Evolutionary conservation across 2,329 filamentous ascomycete genomes (phyloP), one percentile per base, ranked within the genome.

Genomic region (Karstenula rhodostoma): DNA sequence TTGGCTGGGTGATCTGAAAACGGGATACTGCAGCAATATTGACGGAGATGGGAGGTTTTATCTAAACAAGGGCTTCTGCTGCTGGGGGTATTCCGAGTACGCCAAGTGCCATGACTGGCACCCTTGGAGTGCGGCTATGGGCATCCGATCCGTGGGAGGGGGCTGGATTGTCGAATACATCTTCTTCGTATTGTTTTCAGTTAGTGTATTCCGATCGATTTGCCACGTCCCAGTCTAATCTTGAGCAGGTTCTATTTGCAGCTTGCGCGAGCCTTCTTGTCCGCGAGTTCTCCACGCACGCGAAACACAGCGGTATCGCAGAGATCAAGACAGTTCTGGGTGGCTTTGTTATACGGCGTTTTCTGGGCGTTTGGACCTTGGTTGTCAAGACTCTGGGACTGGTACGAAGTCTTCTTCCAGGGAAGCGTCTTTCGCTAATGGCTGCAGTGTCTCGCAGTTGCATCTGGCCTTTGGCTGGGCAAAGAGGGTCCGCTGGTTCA

Each of bases 251-350:
- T 10, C 70, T 90, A 8, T 94, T 96, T 73, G 94, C 94, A 27
- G 83, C 88, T 40, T 87, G 85, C 59, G 93, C 95, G 10, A 92
- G 90, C 56, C 75, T 94, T 56, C 81, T 98, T 56, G 94, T 98
- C 15, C 88, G 90, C 69, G 87, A 90, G 69, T 98, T 94, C 78
- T 93, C 92, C 25, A 84, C 91, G 5, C 92, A 97, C 78, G 94
- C 94, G 50, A 94, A 91, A 75, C 94, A 98, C 73, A 97, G 93
- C 75, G 94, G 94, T 79, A 97, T 99, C 68, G 93, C 94, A 6
- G 94, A 99, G 82, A 96, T 99, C 80, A 99, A 99, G 83, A 97
- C 94, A 2, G 87, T 99, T 9, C 82, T 99, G 56, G 94, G 94
- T 43, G 94, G 94, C 6, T 97, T 97, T 76, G 90, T 99, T 33